phyloP scores from a whole-genome alignment of 2,329 filamentous ascomycete genomes.

The Cladosporium austrohemisphaericum region DNA sequence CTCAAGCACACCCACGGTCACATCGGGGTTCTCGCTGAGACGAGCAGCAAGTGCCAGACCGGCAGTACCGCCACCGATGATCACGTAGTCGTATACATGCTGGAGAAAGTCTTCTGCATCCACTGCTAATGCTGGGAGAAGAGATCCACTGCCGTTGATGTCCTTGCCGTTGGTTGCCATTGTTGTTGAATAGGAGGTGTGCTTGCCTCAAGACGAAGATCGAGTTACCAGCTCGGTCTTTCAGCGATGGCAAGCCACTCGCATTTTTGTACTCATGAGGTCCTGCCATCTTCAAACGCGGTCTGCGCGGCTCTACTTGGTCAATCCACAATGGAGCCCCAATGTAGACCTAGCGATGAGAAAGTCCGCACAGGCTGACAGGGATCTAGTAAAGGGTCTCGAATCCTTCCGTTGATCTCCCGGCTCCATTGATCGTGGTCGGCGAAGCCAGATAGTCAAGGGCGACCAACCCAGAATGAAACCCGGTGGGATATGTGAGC shows the following conservation, averaged over 20 bases:
- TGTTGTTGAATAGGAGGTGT: neutral
- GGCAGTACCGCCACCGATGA: slow-evolving; percentile 32
- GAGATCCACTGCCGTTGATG: slow-evolving; percentile 10
- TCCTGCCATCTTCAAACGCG: neutral
- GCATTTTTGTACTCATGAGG: neutral
- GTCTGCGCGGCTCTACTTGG: neutral
- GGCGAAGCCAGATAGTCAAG: too few relatives aligned
- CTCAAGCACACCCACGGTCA: slow-evolving; percentile 34
- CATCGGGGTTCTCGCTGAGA: slow-evolving; percentile 29
- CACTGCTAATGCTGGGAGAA: slow-evolving; percentile 25
- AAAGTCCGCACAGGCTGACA: neutral
- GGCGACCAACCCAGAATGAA: too few relatives aligned
- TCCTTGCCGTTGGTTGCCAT: slow-evolving; percentile 25
- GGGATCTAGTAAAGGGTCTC: neutral
- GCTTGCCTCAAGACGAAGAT: too few relatives aligned
- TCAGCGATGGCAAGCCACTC: too few relatives aligned
- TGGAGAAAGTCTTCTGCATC: slow-evolving; percentile 26
- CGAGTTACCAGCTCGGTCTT: too few relatives aligned
- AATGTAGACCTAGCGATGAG: neutral
- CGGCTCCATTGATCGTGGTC: neutral
- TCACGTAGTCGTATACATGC: slow-evolving; percentile 29
- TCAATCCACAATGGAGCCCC: neutral
- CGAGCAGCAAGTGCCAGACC: slow-evolving; percentile 31
- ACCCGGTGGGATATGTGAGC: too few relatives aligned
- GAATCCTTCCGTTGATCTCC: slow-evolving; percentile 9